Evolutionary conservation across 106 monocot genomes (phyloP).

Genomic region (Iris macrosiphon): DNA sequence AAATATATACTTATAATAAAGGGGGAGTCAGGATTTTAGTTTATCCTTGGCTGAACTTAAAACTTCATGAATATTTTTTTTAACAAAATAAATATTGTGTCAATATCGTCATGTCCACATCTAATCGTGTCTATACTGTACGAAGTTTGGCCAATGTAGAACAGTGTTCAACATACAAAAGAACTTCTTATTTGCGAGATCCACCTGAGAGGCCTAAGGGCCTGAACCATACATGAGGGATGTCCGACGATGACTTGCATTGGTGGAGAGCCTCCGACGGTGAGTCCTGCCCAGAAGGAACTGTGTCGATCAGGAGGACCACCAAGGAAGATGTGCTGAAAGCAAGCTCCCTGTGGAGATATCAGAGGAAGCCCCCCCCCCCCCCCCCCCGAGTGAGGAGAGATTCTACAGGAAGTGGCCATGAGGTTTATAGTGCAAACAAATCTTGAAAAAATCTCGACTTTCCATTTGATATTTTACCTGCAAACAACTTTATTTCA

Average conservation of each 20-base stretch:
- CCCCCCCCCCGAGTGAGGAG: conserved; percentile 22
- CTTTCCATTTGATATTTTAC: too few relatives aligned
- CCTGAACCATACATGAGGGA: neutral
- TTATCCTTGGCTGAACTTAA: too few relatives aligned
- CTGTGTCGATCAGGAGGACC: conserved; percentile 30
- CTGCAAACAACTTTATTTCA: too few relatives aligned
- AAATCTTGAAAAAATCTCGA: neutral
- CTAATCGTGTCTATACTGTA: too few relatives aligned
- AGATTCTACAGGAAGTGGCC: conserved; percentile 42
- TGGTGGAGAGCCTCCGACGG: conserved; percentile 55
- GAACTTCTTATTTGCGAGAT: conserved; percentile 33
- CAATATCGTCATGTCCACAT: too few relatives aligned
- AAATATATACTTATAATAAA: too few relatives aligned
- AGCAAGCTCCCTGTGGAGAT: conserved; percentile 27
- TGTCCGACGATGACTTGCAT: conserved; percentile 6
- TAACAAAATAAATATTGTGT: too few relatives aligned
- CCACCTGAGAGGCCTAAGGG: conserved; percentile 67
- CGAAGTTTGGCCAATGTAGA: too few relatives aligned
- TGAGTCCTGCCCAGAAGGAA: conserved; percentile 59
- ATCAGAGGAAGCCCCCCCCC: conserved; percentile 54
- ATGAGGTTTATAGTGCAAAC: conserved; percentile 82
- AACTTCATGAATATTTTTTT: too few relatives aligned
- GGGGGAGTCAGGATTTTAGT: too few relatives aligned
- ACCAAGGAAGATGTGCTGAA: conserved; percentile 29
- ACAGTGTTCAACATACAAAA: too few relatives aligned